These are phyloP conservation scores for Phytophthora meadii DNA, from an alignment of 352 stramenopile genomes.

Conservation along the genomic window DNA sequence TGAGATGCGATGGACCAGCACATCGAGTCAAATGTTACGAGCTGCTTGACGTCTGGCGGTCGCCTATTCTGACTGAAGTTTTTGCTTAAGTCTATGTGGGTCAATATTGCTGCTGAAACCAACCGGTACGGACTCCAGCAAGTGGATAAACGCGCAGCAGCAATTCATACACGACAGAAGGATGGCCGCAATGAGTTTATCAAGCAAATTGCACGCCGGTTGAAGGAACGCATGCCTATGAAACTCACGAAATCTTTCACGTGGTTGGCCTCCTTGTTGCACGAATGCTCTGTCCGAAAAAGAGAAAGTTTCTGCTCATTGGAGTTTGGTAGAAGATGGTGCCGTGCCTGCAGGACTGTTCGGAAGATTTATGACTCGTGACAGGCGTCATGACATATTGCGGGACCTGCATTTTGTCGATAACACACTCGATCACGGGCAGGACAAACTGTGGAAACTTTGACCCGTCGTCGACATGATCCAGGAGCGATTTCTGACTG, in stretches of 20 bases:
- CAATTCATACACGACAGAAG: background rate
- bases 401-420: background rate
- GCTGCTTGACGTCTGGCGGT: too few relatives aligned
- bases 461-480: background rate
- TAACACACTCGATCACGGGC: background rate
- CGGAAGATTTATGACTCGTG: background rate
- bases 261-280: background rate
- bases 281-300: background rate
- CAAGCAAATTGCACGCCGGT: background rate
- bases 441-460: background rate
- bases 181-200: background rate
- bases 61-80: too few relatives aligned
- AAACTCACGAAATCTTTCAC: background rate
- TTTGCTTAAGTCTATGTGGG: too few relatives aligned
- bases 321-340: background rate
- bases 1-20: too few relatives aligned
- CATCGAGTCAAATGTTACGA: too few relatives aligned
- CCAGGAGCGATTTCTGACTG: background rate
- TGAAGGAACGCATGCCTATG: background rate
- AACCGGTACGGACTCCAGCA: too few relatives aligned
- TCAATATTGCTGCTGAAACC: too few relatives aligned
- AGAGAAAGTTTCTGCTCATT: background rate
- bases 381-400: background rate
- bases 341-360: background rate
- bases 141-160: too few relatives aligned